phyloP scores from a whole-genome alignment of 371 early-diverging fungal species.

The Mucor circinelloides region DNA sequence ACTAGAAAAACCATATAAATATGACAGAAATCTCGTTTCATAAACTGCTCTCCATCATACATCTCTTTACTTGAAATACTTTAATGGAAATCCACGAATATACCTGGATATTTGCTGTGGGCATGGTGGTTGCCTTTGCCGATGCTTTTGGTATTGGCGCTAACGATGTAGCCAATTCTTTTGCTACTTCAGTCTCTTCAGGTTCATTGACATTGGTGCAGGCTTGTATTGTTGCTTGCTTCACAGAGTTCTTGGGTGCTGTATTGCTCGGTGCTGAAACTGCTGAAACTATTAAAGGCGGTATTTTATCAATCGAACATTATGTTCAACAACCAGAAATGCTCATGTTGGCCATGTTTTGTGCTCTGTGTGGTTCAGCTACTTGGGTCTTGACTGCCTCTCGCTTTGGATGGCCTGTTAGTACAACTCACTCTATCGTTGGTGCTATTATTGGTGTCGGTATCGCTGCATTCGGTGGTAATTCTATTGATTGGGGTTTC shows the following conservation, averaged over 20 bases:
- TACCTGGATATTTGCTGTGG: slow-evolving; percentile 79
- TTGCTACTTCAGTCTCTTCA: slow-evolving; percentile 87
- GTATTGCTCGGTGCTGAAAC: slow-evolving; percentile 77
- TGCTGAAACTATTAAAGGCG: slow-evolving; percentile 77
- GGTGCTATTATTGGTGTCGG: slow-evolving; percentile 84
- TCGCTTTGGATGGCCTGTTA: slow-evolving; percentile 59
- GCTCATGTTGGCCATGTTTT: slow-evolving; percentile 83
- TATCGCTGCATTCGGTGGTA: slow-evolving; percentile 71
- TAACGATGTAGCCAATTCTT: slow-evolving; percentile 91
- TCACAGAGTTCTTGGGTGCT: slow-evolving; percentile 88
- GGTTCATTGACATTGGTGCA: slow-evolving; percentile 74
- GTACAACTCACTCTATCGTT: slow-evolving; percentile 70
- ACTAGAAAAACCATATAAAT: slow-evolving; percentile 6
- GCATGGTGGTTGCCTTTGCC: slow-evolving; percentile 65
- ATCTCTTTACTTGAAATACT: neutral
- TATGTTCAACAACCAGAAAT: slow-evolving; percentile 68
- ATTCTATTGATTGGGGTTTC: slow-evolving; percentile 74
- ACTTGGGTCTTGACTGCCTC: slow-evolving; percentile 79
- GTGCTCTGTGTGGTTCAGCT: slow-evolving; percentile 79
- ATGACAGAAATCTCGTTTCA: neutral
- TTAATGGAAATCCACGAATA: slow-evolving; percentile 37
- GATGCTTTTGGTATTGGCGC: slow-evolving; percentile 80
- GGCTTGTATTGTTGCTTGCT: slow-evolving; percentile 79
- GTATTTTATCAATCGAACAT: slow-evolving; percentile 58
- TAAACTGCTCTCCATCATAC: neutral